Evolutionary conservation across 2,329 filamentous ascomycete genomes (phyloP).

Genomic region (Fusarium sp.): DNA sequence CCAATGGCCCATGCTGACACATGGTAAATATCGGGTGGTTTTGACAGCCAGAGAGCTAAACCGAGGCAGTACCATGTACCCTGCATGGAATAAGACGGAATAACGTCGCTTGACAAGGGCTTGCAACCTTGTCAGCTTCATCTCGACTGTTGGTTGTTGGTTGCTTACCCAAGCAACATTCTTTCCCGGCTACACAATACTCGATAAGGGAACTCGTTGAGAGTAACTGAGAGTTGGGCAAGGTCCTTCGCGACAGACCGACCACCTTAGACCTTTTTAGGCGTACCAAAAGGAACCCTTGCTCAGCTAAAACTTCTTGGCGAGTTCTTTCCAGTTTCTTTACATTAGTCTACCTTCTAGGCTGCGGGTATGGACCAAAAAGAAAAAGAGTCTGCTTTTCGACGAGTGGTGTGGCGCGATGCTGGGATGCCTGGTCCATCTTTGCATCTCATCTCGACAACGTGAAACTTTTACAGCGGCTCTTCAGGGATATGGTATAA

Average conservation of each 20-base stretch:
- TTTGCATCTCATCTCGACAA: constrained; percentile 13
- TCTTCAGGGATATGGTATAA: constrained; percentile 8
- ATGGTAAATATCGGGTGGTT: constrained; percentile 11
- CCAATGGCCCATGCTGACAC: constrained; percentile 16
- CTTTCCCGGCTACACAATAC: constrained; percentile 12
- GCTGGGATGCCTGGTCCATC: constrained; percentile 15
- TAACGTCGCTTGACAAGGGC: constrained; percentile 19
- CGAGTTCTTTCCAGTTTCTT: constrained; percentile 5
- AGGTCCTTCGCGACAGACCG: not conserved
- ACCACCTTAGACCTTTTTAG: constrained; percentile 5
- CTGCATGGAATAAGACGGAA: constrained; percentile 19
- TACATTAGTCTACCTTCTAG: constrained; percentile 8
- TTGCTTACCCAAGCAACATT: constrained; percentile 29
- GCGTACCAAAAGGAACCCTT: constrained; percentile 5
- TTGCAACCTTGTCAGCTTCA: constrained; percentile 35
- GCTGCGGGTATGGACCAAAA: not conserved
- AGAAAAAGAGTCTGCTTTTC: not conserved
- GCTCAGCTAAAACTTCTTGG: not conserved
- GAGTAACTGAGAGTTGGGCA: constrained; percentile 6
- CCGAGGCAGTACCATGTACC: constrained; percentile 22
- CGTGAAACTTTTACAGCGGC: not conserved
- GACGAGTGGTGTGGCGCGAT: not conserved
- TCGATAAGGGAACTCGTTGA: constrained; percentile 13
- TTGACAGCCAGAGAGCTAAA: constrained; percentile 3
- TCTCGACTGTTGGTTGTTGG: constrained; percentile 6